phyloP scores from a whole-genome alignment of 495 filamentous ascomycete genomes.

The Xylaria scruposa region DNA sequence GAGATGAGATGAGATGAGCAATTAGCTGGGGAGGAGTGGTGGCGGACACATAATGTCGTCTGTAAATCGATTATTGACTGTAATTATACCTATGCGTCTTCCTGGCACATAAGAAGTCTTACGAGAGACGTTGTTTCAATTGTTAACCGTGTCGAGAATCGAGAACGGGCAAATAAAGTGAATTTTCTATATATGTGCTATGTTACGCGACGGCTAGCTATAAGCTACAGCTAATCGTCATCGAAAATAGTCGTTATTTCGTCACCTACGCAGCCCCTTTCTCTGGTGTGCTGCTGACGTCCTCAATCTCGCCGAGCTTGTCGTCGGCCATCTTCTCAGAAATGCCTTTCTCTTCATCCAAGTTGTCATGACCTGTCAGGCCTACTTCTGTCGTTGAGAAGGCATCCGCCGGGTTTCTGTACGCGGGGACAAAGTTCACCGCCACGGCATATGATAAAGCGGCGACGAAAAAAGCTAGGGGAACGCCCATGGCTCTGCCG shows the following conservation, averaged over 20 bases:
- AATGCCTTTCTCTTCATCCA: conserved; percentile 36
- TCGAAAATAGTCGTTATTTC: not conserved
- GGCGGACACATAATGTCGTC: not conserved
- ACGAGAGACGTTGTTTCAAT: not conserved
- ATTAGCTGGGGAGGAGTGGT: not conserved
- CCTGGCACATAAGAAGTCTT: not conserved
- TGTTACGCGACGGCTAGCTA: not conserved
- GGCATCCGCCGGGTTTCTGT: conserved; percentile 65
- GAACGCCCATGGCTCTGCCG: conserved; percentile 59
- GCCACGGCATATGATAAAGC: conserved; percentile 65
- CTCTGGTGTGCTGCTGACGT: not conserved
- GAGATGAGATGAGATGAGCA: not conserved
- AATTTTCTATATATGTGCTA: not conserved
- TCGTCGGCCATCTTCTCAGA: conserved; percentile 40
- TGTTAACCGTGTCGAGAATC: not conserved
- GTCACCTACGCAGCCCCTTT: not conserved
- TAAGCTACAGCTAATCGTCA: not conserved
- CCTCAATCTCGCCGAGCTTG: conserved; percentile 32
- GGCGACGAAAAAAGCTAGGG: conserved; percentile 62
- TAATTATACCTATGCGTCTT: not conserved
- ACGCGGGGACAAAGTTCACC: conserved; percentile 69
- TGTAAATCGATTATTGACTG: not conserved
- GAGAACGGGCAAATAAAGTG: not conserved
- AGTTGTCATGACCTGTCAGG: conserved; percentile 35
- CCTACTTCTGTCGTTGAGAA: conserved; percentile 63